Evolutionary conservation across 805 yeast genomes (phyloP).

Genomic region (Candida oleophila): DNA sequence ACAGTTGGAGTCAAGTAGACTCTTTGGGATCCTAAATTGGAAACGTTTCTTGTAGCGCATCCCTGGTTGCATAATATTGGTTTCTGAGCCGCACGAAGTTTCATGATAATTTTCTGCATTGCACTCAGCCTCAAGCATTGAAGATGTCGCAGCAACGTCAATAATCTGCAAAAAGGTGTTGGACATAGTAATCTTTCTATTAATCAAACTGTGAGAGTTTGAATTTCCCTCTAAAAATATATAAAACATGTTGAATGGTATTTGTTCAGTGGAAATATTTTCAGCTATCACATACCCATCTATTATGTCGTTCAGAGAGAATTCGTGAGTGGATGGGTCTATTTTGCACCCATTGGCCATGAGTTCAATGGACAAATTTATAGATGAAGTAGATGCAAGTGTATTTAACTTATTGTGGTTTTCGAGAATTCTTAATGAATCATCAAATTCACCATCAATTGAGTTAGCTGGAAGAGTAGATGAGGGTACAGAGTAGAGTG

Average conservation of each 20-base stretch:
- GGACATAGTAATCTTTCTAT: neutral
- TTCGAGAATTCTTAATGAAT: neutral
- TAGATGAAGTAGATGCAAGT: neutral
- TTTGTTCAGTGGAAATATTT: neutral
- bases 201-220: neutral
- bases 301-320: constrained; percentile 2
- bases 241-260: constrained; percentile 3
- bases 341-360: neutral
- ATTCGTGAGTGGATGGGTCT: constrained; percentile 1
- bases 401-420: neutral
- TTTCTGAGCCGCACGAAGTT: neutral
- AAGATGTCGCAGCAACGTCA: constrained; percentile 4
- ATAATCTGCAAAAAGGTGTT: constrained; percentile 3
- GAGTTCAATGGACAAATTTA: neutral
- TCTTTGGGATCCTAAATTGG: constrained; percentile 38
- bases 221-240: constrained; percentile 5
- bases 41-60: constrained; percentile 39
- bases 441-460: neutral
- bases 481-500: neutral
- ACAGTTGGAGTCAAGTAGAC: constrained; percentile 24
- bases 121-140: neutral
- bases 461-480: neutral
- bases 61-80: constrained; percentile 26
- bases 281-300: constrained; percentile 1
- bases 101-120: neutral